Base-by-base conservation (phyloP, 768 basidiomycete genomes). In the Porphyrellus cyaneotinctus region DNA sequence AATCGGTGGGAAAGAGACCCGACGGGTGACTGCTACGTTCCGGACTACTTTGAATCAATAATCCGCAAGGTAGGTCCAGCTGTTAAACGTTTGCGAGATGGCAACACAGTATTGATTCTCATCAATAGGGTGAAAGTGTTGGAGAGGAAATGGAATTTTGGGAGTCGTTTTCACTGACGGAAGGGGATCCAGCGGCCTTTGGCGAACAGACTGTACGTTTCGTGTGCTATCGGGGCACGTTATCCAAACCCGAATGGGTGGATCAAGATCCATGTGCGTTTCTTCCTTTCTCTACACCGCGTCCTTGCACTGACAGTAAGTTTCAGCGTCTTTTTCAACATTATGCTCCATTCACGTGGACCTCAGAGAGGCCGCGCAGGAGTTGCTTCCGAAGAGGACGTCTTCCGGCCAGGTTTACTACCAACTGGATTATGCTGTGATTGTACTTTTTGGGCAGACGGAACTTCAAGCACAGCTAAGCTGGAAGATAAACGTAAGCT, bases 351-450 rank as follows among this genome's bases (percentile, higher is more conserved):
- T 60, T 30, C 17, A 12, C 1, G 45, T 14, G 2, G 51, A 60
- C 15, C 35, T 60, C 0, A 26, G 46, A 6, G 6, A 15, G 37
- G 43, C 58, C 2, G 17, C 8, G 9, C 23, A 43, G 12, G 51
- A 58, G 41, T 11, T 50, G 17, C 17, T 46, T 31, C 4, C 2
- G 22, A 46, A 14, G 35, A 49, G n/a, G 41, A 24, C 11, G 4
- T 6, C 22, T 15, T 41, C 36, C 0, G 53, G 51, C 8, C 35
- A 42, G 6, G 15, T 31, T 7, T 59, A 35, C 44, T 59, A 60
- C 41, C 24, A 49, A 36, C 35, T 59, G 4, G 47, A 60, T 43
- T 60, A 60, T 22, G 42, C 56, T 18, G 58, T 60, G 32, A 42
- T 56, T 15, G 32, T 60, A 26, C 33, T 42, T 2, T 60, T 52